Conservation (phyloP, 2,329 filamentous ascomycete genomes). For the Ascochyta lentis region DNA sequence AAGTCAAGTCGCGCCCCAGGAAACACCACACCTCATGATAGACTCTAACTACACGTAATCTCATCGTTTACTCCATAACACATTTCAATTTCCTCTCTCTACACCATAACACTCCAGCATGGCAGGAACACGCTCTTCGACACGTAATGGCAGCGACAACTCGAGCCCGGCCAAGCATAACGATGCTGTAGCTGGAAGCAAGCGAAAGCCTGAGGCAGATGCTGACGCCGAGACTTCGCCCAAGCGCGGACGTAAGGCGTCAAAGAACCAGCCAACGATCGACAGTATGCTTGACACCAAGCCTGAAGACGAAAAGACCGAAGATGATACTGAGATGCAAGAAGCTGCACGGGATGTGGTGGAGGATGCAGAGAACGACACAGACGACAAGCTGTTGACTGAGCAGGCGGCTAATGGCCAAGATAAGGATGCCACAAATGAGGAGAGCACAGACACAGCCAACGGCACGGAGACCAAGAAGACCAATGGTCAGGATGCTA, state of each 20-base stretch:
- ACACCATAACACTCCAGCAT: constrained; percentile 19
- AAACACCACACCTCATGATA: background rate
- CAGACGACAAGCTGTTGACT: constrained; percentile 11
- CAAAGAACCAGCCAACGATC: constrained; percentile 59
- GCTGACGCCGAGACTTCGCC: constrained; percentile 43
- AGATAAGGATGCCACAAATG: background rate
- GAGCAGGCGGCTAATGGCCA: constrained; percentile 22
- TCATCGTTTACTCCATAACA: background rate
- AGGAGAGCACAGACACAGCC: background rate
- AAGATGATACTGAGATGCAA: constrained; percentile 35
- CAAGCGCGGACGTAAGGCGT: constrained; percentile 53
- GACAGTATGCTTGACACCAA: constrained; percentile 58
- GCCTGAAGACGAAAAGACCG: constrained; percentile 23
- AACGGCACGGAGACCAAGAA: constrained; percentile 16
- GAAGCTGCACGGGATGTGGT: constrained; percentile 5
- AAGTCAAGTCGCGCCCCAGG: constrained; percentile 9
- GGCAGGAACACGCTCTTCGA: constrained; percentile 39
- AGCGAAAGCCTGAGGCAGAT: constrained; percentile 50
- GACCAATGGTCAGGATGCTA: constrained; percentile 34
- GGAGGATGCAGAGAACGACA: constrained; percentile 11
- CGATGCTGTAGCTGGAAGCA: constrained; percentile 45
- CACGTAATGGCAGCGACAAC: constrained; percentile 22
- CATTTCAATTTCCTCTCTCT: background rate
- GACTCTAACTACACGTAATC: background rate
- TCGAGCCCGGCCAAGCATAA: constrained; percentile 34